Conservation (phyloP, 208 protist species). For the Wallacemonas sp. region DNA sequence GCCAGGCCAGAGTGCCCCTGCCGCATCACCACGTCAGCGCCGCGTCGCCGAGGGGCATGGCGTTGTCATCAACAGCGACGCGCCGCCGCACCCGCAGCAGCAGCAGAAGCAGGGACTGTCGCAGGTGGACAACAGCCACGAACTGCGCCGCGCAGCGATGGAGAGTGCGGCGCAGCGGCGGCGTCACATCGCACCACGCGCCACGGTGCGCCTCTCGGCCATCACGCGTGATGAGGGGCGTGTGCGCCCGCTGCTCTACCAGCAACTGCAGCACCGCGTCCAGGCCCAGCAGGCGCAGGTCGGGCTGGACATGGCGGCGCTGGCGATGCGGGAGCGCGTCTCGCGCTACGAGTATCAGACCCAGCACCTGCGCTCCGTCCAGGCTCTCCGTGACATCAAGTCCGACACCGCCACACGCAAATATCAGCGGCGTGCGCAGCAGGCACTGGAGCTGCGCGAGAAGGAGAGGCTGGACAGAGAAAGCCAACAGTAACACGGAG, state of each 20-base stretch:
- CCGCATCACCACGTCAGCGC: too few species aligned
- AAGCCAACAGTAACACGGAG: neutral
- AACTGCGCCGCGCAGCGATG: neutral
- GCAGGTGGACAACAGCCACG: too few species aligned
- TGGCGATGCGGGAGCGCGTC: conserved; percentile 31
- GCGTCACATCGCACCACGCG: conserved; percentile 5
- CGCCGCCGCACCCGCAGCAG: neutral
- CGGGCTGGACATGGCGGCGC: conserved; percentile 27
- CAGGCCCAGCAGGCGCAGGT: conserved; percentile 27
- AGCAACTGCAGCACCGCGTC: conserved; percentile 30
- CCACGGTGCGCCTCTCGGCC: conserved; percentile 26
- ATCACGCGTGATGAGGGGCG: conserved; percentile 36
- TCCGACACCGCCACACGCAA: conserved; percentile 6
- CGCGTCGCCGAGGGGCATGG: too few species aligned
- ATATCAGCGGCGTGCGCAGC: conserved; percentile 19
- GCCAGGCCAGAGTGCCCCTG: too few species aligned
- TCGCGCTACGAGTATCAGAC: conserved; percentile 38
- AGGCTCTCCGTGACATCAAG: conserved; percentile 5
- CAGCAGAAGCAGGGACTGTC: too few species aligned
- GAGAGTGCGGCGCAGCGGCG: conserved; percentile 3
- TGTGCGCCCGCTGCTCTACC: conserved; percentile 38
- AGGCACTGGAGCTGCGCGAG: conserved; percentile 19
- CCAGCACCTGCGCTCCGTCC: conserved; percentile 28
- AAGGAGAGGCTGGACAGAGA: neutral
- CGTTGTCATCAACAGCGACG: neutral